These are phyloP conservation scores for Inosperma sp. DNA, from an alignment of 768 basidiomycete species.

Conservation along the genomic window DNA sequence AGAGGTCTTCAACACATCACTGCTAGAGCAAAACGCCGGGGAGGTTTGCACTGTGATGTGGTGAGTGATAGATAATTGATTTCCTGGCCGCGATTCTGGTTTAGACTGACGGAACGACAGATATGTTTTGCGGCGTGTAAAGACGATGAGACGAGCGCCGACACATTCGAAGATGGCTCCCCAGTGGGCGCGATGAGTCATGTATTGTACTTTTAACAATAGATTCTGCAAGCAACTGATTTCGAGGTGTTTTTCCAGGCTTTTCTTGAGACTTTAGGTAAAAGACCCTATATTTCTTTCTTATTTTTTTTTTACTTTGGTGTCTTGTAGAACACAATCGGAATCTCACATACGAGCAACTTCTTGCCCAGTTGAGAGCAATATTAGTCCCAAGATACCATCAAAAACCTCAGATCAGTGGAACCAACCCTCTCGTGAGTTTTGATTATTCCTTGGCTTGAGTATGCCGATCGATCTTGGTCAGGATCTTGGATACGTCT, in stretches of 20 bases:
- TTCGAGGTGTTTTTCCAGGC: constrained; percentile 43
- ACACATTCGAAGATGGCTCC: constrained; percentile 57
- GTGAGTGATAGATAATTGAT: constrained; percentile 26
- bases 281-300: constrained; percentile 8
- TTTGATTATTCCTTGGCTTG: background rate
- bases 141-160: constrained; percentile 70
- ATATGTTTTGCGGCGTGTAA: constrained; percentile 70
- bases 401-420: constrained; percentile 27
- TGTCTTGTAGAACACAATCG: constrained; percentile 39
- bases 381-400: constrained; percentile 24
- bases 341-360: constrained; percentile 58
- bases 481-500: too few species aligned
- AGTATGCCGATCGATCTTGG: too few species aligned
- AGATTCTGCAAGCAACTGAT: background rate
- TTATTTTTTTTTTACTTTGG: background rate
- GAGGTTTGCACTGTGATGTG: constrained; percentile 65
- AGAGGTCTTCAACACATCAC: constrained; percentile 39
- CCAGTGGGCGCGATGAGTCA: constrained; percentile 79
- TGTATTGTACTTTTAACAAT: constrained; percentile 39
- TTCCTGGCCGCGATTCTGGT: background rate
- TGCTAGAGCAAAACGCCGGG: constrained; percentile 26
- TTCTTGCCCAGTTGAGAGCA: constrained; percentile 36
- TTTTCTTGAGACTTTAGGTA: constrained; percentile 50
- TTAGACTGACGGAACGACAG: constrained; percentile 25
- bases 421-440: constrained; percentile 25